Base-by-base conservation (phyloP, 2,329 filamentous ascomycete species). In the Amphichorda felina region DNA sequence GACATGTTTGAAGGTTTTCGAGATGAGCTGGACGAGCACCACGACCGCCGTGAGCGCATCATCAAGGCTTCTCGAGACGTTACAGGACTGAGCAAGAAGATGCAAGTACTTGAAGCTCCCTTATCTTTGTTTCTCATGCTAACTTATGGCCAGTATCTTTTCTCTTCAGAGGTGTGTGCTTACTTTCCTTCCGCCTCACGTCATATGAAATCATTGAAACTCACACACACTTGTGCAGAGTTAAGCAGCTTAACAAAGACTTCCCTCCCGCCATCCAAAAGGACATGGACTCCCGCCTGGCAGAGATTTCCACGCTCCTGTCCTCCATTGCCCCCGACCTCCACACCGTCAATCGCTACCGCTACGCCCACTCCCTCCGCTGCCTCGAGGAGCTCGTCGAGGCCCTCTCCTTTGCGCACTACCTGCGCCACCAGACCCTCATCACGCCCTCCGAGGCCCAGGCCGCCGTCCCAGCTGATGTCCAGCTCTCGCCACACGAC, bases 311-410 rank as follows among this genome's bases (percentile, higher is more conserved):
- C 33, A 70, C 65, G 26, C 76, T 82, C 11, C 83, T 94, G 41
- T 59, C 64, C 4, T 60, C 66, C 28, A 73, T 95, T 37, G 70
- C 76, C 14, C 64, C 72, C 1, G 89, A 96, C 44, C 66, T 95
- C 5, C 71, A 80, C 45, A 78, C 78, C 27, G 68, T 89, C 47
- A 91, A 94, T 56, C 73, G 82, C 8, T 76, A 84, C 60, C 82
- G 91, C 38, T 98, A 96, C 60, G 70, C 75, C 34, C 68, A 74
- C 37, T 76, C 87, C 36, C 79, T 95, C 43, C 82, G 81, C 16
- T 89, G 87, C 33, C 76, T 94, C 35, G 91, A 98, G 59, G 91
- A 98, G 59, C 91, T 86, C 50, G 82, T 95, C 56, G 91, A 98
- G 62, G 88, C 89, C 0, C 64, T 93, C 19, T 82, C 83, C 1